Base-by-base conservation (phyloP, 2,329 filamentous ascomycete genomes). In the Chaetomium globosum region DNA sequence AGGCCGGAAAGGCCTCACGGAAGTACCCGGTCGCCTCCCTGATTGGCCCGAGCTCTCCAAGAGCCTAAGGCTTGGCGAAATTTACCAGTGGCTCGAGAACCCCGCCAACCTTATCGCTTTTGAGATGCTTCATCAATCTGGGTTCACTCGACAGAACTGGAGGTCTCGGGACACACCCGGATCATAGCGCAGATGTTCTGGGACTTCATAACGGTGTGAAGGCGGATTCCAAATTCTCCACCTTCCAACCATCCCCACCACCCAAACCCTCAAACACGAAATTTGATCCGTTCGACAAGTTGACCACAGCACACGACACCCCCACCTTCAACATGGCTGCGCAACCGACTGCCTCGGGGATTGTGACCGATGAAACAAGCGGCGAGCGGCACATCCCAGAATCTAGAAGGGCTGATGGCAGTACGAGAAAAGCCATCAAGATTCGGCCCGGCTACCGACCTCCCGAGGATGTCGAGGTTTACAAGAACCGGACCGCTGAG, bases 391-490 rank as follows among this genome's bases (percentile, higher is more conserved):
- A 93, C 72, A 98, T 99, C 65, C 95, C 95, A 30, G 86, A 93
- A 52, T 98, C 94, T 0, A 81, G 87, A 52, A 90, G 96, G 62
- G 80, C 95, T 28, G 95, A 99, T 75, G 95, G 95, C 65, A 92
- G 90, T 59, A 91, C 91, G n/a, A 88, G 95, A 64, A 96, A 91
- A 75, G 94, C 97, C 74, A 98, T 98, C 75, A 92, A 92, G 74
- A 92, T 99, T 67, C 88, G 92, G 33, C 94, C 95, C 0, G 96
- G 95, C 61, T 99, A 97, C 79, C 88, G 89, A 39, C 96, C 95
- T 1, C 92, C 93, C 0, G 95, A 99, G 79, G 95, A 99, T 78
- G 89, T 98, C 69, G 93, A 97, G 75, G 83, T 97, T 54, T 99
- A 99, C 85, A 96, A 93, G 81, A 97, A 96, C 78, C 89, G 91